Conservation (phyloP, 495 filamentous ascomycete species). For the Hypoxylon fuscum region DNA sequence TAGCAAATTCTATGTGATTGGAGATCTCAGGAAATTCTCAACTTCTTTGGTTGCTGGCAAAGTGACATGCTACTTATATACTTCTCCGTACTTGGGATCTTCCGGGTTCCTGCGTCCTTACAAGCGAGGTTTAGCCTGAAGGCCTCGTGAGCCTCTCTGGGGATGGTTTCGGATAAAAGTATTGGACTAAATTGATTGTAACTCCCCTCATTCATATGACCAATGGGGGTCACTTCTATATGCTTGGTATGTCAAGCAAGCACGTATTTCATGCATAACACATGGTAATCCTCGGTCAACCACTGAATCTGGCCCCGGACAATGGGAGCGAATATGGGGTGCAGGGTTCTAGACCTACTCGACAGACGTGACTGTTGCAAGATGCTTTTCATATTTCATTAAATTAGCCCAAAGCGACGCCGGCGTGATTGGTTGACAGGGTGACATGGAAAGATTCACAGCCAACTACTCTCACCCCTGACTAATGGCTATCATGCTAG, state of each 20-base stretch:
- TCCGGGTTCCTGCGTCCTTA: neutral
- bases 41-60: neutral
- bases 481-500: no score
- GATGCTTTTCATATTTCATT: no score
- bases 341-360: conserved; percentile 28
- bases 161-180: conserved; percentile 34
- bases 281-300: neutral
- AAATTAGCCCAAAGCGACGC: no score
- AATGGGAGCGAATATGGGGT: conserved; percentile 35
- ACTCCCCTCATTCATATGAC: conserved; percentile 32
- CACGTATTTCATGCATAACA: neutral
- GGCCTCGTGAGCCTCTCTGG: conserved; percentile 36
- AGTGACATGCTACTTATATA: conserved; percentile 26
- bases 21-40: neutral
- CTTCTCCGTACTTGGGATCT: conserved; percentile 2
- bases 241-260: conserved; percentile 3
- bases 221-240: conserved; percentile 30
- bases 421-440: neutral
- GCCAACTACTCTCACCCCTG: no score
- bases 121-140: conserved; percentile 44
- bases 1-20: conserved; percentile 30
- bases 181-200: conserved; percentile 33
- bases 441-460: no score
- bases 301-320: conserved; percentile 27
- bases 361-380: neutral